Percentiles rank a stretch among this genome's conserved stretches.
Evolutionary conservation across 306 rosid genomes (phyloP).

Genomic region (Biancaea sappan): DNA sequence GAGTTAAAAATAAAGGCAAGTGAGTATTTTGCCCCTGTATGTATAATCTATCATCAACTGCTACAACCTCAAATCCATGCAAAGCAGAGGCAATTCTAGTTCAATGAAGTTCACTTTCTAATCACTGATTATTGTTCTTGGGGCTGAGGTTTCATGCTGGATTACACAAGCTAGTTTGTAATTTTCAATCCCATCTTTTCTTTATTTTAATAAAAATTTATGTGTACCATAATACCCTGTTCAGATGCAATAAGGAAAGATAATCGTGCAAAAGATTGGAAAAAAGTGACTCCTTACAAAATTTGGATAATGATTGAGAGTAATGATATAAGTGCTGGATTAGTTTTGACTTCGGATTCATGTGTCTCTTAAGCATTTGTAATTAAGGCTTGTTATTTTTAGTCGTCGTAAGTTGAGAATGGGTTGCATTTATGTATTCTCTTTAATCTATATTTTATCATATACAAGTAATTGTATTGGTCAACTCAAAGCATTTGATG

Average conservation of each 20-base stretch:
- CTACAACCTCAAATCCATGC: neutral
- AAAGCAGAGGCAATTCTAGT: neutral
- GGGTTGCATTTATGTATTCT: neutral
- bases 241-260: neutral
- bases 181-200: neutral
- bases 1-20: neutral
- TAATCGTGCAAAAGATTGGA: neutral
- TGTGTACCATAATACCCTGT: neutral
- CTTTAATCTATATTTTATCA: neutral
- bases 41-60: neutral
- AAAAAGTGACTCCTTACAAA: neutral
- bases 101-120: neutral
- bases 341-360: neutral
- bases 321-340: neutral
- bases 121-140: neutral
- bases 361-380: neutral
- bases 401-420: neutral
- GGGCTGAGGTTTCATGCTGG: neutral
- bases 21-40: neutral
- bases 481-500: constrained; percentile 7
- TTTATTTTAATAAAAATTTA: neutral
- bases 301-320: neutral
- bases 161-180: neutral
- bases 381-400: neutral
- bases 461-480: neutral